These are phyloP conservation scores for Anaeromyces robustus DNA, from an alignment of 192 early-diverging fungal genomes.

Conservation along the genomic window DNA sequence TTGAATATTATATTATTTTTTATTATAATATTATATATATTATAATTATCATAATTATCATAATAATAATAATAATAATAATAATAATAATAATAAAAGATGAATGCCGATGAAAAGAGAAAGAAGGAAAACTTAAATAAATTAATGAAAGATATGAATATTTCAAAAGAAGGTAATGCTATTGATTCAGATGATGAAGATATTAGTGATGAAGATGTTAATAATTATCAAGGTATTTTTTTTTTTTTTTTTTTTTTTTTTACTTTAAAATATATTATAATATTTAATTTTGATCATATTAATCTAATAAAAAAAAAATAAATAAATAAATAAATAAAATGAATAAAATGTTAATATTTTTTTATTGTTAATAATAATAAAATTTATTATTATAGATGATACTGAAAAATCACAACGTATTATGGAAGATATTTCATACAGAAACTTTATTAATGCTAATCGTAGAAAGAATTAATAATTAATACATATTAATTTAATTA, in stretches of 20 bases:
- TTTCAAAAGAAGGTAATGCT: constrained; percentile 26
- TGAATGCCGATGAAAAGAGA: constrained; percentile 48
- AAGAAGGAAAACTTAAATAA: constrained; percentile 25
- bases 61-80: too few relatives aligned
- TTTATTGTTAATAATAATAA: too few relatives aligned
- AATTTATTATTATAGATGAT: not conserved
- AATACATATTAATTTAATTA: too few relatives aligned
- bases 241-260: too few relatives aligned
- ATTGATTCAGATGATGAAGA: not conserved
- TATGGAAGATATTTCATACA: not conserved
- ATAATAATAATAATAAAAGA: constrained; percentile 3
- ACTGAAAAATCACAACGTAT: not conserved
- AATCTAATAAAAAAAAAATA: too few relatives aligned
- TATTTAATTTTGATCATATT: too few relatives aligned
- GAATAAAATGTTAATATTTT: too few relatives aligned
- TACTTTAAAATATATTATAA: too few relatives aligned
- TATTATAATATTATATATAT: too few relatives aligned
- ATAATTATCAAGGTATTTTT: not conserved
- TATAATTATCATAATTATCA: too few relatives aligned
- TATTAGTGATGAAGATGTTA: not conserved
- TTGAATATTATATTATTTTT: too few relatives aligned
- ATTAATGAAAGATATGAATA: constrained; percentile 78
- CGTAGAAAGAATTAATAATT: not conserved
- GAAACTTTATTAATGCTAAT: not conserved
- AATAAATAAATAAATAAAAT: too few relatives aligned